A percentile compares a stretch with the other conserved stretches of the same genome.
Conservation (phyloP, 306 rosid genomes). For the Medicago ruthenica region DNA sequence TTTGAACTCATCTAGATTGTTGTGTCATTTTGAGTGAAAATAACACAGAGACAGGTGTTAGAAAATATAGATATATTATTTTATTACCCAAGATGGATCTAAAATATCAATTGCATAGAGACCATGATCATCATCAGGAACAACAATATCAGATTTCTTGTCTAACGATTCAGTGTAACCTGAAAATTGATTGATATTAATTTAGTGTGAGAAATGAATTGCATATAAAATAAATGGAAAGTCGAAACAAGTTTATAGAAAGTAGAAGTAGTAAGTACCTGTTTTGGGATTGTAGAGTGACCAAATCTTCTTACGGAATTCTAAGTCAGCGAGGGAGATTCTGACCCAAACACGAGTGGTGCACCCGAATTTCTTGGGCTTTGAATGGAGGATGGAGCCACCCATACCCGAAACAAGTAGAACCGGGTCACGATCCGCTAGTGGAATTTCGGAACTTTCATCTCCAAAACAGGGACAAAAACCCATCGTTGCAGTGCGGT, state of each 20-base stretch:
- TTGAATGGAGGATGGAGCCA: conserved; percentile 82
- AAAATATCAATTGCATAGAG: conserved; percentile 92
- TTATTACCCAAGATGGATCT: conserved; percentile 71
- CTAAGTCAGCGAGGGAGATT: conserved; percentile 73
- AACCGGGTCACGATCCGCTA: conserved; percentile 71
- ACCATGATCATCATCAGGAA: conserved; percentile 82
- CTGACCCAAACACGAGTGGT: conserved; percentile 88
- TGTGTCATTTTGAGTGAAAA: no score
- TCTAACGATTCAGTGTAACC: conserved; percentile 81
- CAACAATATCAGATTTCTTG: conserved; percentile 59
- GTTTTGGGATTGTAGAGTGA: conserved; percentile 82
- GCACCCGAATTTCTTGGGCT: conserved; percentile 66
- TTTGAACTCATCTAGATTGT: no score
- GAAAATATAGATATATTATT: no score
- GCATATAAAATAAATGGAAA: no score
- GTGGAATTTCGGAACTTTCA: conserved; percentile 38
- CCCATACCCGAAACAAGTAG: conserved; percentile 87
- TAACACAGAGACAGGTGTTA: no score
- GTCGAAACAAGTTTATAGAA: not conserved
- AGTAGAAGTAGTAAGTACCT: conserved; percentile 47
- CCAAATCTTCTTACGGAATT: conserved; percentile 75
- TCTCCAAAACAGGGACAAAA: conserved; percentile 60
- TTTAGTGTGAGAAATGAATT: not conserved
- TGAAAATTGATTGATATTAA: conserved; percentile 35
- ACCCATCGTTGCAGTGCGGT: conserved; percentile 8